A percentile compares a stretch with the other conserved stretches of the same genome.
Evolutionary conservation across 371 early-diverging fungal genomes (phyloP).

Genomic region (Zancudomyces culisetae): DNA sequence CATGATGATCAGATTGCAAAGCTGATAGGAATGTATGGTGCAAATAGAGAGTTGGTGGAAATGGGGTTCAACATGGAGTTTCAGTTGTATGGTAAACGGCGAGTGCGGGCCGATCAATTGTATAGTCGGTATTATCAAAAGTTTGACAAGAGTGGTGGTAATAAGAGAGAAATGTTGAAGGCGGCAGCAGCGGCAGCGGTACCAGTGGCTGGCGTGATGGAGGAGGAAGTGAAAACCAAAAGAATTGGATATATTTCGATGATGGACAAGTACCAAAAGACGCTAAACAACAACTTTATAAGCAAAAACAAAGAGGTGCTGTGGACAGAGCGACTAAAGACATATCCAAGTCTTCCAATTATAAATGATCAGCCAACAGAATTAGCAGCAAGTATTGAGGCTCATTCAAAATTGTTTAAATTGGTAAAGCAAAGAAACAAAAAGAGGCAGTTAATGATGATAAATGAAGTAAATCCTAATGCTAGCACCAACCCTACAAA

Average conservation of each 20-base stretch:
- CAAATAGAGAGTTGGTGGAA: not conserved
- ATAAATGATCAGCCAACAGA: not conserved
- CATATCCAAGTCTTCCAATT: not conserved
- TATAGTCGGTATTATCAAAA: not conserved
- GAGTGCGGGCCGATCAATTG: not conserved
- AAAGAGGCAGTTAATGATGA: not conserved
- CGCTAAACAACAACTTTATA: not conserved
- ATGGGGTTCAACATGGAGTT: not conserved
- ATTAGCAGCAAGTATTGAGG: not conserved
- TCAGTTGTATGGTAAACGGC: not conserved
- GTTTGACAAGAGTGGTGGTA: not conserved
- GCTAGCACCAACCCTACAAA: not conserved
- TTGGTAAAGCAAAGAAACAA: not conserved
- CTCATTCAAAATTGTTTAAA: not conserved
- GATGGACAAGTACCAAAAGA: not conserved
- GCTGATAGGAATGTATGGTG: not conserved
- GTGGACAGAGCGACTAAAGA: not conserved
- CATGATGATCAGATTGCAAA: not conserved
- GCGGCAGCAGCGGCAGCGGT: not conserved
- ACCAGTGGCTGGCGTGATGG: not conserved
- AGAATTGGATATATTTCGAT: not conserved
- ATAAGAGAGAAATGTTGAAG: not conserved
- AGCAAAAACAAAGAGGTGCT: not conserved
- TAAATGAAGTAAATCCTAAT: not conserved
- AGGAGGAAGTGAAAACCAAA: not conserved